phyloP scores from a whole-genome alignment of 73 alveolate genomes.

The Chromera velia region DNA sequence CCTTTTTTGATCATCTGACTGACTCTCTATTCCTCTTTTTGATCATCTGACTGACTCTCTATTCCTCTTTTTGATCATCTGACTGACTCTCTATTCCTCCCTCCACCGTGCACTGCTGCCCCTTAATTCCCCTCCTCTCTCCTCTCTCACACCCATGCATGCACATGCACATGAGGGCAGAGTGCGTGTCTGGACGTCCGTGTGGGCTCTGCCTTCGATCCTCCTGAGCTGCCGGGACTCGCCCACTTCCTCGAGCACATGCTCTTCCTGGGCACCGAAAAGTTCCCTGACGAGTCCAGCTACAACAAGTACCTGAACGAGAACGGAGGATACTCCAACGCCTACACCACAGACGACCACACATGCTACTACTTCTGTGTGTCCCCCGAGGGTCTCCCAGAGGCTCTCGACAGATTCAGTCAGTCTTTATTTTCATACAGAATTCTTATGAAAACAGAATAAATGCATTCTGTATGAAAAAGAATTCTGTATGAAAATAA shows the following conservation, averaged over 20 bases:
- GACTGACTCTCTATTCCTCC: no score
- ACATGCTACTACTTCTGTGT: constrained; percentile 64
- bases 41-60: no score
- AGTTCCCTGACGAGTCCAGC: constrained; percentile 73
- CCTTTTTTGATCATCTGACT: no score
- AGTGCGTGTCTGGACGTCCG: background rate
- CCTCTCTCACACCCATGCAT: no score
- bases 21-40: no score
- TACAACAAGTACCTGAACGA: constrained; percentile 58
- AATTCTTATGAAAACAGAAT: no score
- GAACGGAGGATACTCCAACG: constrained; percentile 74
- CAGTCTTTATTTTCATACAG: constrained; percentile 53
- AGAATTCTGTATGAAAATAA: no score
- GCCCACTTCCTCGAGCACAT: constrained; percentile 78
- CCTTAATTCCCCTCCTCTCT: no score
- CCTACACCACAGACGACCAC: constrained; percentile 64
- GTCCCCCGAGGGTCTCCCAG: constrained; percentile 63
- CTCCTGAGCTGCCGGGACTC: constrained; percentile 56
- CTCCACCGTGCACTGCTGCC: no score
- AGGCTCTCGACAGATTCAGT: constrained; percentile 79
- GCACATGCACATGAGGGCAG: no score
- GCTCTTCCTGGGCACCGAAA: constrained; percentile 87
- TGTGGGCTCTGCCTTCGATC: background rate
- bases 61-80: no score
- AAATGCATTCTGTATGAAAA: no score